Evolutionary conservation across 345 rosid species (phyloP).

Genomic region (Eucalyptus lansdowneana): DNA sequence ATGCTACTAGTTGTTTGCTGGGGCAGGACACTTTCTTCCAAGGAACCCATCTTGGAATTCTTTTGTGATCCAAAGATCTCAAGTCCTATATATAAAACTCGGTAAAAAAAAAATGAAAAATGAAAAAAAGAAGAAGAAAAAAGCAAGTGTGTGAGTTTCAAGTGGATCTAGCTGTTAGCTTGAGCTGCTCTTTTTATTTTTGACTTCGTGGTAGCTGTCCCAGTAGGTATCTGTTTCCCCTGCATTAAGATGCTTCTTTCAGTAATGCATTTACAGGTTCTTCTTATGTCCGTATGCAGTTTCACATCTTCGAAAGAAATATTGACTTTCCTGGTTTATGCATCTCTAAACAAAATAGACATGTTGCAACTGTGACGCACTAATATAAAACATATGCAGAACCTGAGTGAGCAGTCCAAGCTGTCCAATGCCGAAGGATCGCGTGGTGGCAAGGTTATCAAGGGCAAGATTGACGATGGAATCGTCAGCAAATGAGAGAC

Average conservation of each 20-base stretch:
- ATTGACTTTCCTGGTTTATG: neutral
- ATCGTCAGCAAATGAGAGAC: fast-evolving
- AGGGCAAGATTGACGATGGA: neutral
- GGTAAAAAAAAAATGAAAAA: no score
- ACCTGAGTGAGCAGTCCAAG: fast-evolving
- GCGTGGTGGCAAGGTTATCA: fast-evolving
- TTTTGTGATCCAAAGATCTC: no score
- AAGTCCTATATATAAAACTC: no score
- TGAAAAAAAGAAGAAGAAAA: no score
- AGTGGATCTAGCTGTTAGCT: neutral
- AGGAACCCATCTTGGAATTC: constrained; percentile 8
- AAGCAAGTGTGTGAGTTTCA: fast-evolving
- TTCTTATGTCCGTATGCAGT: no score
- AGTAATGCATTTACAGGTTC: neutral
- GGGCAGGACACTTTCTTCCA: constrained; percentile 57
- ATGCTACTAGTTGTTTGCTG: neutral
- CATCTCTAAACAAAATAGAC: neutral
- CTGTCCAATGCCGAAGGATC: neutral
- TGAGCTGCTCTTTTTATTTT: neutral
- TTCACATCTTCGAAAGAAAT: neutral
- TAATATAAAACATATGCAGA: neutral
- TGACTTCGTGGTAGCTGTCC: no score
- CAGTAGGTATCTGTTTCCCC: neutral
- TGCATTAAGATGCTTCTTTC: neutral
- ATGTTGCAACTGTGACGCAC: fast-evolving